Percentiles rank a stretch among this genome's conserved stretches.
These are phyloP conservation scores for Aspergillus fijiensis DNA, from an alignment of 2,329 filamentous ascomycete species.

Conservation along the genomic window DNA sequence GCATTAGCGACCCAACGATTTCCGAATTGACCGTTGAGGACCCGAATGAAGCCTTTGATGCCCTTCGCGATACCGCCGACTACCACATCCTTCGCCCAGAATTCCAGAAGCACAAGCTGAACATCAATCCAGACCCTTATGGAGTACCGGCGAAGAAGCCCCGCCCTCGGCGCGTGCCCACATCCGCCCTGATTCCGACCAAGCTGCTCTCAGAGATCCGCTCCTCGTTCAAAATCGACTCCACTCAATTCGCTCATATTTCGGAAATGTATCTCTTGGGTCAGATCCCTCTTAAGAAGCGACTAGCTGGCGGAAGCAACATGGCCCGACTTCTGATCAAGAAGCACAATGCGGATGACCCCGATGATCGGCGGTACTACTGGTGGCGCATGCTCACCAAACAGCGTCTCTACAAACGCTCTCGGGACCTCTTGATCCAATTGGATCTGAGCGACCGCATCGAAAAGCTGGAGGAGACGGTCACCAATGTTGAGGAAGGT, in stretches of 20 bases:
- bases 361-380: slow-evolving; percentile 60
- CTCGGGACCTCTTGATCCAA: slow-evolving; percentile 60
- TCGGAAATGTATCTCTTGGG: slow-evolving; percentile 63
- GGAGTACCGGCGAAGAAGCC: slow-evolving; percentile 34
- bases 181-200: slow-evolving; percentile 55
- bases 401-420: slow-evolving; percentile 61
- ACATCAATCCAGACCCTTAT: slow-evolving; percentile 48
- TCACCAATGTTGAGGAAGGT: slow-evolving; percentile 58
- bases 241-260: slow-evolving; percentile 62
- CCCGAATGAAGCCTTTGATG: slow-evolving; percentile 71
- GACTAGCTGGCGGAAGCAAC: slow-evolving; percentile 51
- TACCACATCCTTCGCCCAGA: slow-evolving; percentile 56
- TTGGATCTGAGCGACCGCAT: slow-evolving; percentile 57
- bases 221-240: slow-evolving; percentile 56
- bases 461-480: slow-evolving; percentile 59
- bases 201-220: slow-evolving; percentile 52
- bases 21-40: slow-evolving; percentile 91
- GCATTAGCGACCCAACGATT: slow-evolving; percentile 66
- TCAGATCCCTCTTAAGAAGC: slow-evolving; percentile 52
- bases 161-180: slow-evolving; percentile 44
- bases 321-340: slow-evolving; percentile 52
- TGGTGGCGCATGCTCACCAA: slow-evolving; percentile 66
- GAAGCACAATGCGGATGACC: slow-evolving; percentile 48
- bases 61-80: slow-evolving; percentile 63
- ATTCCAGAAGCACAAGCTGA: slow-evolving; percentile 49